These are phyloP conservation scores for Ceratocystis albifundus DNA, from an alignment of 2,329 filamentous ascomycete species.

Conservation along the genomic window DNA sequence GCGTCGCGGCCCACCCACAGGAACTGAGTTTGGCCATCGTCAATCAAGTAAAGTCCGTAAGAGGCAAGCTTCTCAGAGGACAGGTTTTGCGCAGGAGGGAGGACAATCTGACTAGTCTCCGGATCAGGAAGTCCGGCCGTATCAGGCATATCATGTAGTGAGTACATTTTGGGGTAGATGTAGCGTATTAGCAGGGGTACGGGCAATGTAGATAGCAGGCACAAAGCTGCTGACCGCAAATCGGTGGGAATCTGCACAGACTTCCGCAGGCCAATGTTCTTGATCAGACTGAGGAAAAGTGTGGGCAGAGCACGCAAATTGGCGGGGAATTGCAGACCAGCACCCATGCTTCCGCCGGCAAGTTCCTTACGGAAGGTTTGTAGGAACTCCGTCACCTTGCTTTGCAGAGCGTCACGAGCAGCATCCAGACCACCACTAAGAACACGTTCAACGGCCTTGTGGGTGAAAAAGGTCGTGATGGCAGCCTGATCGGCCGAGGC, in stretches of 20 bases:
- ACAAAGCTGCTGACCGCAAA: slow-evolving; percentile 83
- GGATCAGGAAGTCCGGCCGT: slow-evolving; percentile 75
- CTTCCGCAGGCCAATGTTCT: slow-evolving; percentile 87
- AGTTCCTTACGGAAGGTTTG: slow-evolving; percentile 96
- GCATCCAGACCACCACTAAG: slow-evolving; percentile 79
- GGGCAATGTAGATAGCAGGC: slow-evolving; percentile 84
- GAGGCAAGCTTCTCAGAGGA: slow-evolving; percentile 78
- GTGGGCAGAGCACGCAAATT: slow-evolving; percentile 82
- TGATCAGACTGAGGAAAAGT: slow-evolving; percentile 87
- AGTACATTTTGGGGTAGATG: slow-evolving; percentile 77
- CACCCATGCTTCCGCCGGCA: slow-evolving; percentile 88
- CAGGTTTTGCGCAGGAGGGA: slow-evolving; percentile 75
- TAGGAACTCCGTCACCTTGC: slow-evolving; percentile 82
- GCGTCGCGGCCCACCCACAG: slow-evolving; percentile 90
- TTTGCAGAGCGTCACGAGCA: slow-evolving; percentile 78
- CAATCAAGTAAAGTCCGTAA: slow-evolving; percentile 89
- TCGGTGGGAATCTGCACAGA: slow-evolving; percentile 90
- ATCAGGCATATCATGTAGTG: slow-evolving; percentile 91
- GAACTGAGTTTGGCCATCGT: slow-evolving; percentile 96
- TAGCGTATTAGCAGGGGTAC: slow-evolving; percentile 85
- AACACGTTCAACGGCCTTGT: slow-evolving; percentile 90
- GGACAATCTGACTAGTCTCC: slow-evolving; percentile 74
- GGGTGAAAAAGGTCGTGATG: slow-evolving; percentile 86
- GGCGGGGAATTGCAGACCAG: slow-evolving; percentile 83
- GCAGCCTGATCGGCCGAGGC: slow-evolving; percentile 90